Base-by-base conservation (phyloP, 2,329 filamentous ascomycete species). In the Fusarium illudens region DNA sequence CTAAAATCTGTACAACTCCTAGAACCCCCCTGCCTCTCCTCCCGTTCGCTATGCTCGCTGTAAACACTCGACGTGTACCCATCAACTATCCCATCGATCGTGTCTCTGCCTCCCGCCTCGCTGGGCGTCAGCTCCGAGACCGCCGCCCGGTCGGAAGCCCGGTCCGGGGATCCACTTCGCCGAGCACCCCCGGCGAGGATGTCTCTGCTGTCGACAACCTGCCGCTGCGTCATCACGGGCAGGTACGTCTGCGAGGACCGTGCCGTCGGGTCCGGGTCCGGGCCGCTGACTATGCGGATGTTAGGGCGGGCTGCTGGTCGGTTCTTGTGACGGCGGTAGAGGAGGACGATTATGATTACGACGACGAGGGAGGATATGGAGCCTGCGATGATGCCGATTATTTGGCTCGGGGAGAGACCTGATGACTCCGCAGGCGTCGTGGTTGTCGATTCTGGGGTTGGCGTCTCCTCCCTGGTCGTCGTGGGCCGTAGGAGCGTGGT, bases 321-420 rank as follows among this genome's bases (percentile, higher is more conserved):
- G 10, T 4, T 13, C 8, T 22, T 17, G 27, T 22, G 55, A 15
- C 34, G 50, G 27, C 33, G 56, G 12, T 29, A 46, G 32, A 34
- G 30, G 3, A 60, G 8, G 4, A 22, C 10, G n/a, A 60, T 1
- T 2, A 36, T 55, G 12, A 15, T 8, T 25, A 62, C 13, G 3
- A 48, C 6, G 10, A 20, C 3, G 3, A 65, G 9, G 9, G 42
- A 17, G 3, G 32, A 37, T 11, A 56, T 5, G 3, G 11, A 25
- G 4, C 61, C 64, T 3, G 58, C 6, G 2, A 46, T 29, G 0
- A 68, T 32, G 3, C 67, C 61, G 29, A 44, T 44, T 17, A 62
- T 19, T 12, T 55, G 37, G 1, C 25, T 29, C 5, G 49, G 9
- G 4, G 46, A 44, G 2, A 55, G 30, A 10, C 4, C 12, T 1